Conservation (phyloP, 306 rosid genomes). For the Cucurbita ficifolia region DNA sequence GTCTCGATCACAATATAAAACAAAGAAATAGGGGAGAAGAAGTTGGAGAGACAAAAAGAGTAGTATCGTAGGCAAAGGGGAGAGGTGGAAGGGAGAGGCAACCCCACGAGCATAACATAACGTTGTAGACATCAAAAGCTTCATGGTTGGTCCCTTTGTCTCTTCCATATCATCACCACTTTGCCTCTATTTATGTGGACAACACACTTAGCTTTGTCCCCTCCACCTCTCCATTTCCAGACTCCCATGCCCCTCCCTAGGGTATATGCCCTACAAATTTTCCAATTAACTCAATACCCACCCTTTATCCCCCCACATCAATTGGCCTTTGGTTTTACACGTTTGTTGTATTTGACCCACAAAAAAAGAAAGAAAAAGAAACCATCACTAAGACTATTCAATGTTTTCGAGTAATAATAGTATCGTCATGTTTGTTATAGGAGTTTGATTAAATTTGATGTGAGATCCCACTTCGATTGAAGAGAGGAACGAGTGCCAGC, state of each 20-base stretch:
- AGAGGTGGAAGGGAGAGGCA: too few species aligned
- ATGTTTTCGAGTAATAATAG: too few species aligned
- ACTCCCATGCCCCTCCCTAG: not conserved
- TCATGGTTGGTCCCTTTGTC: constrained; percentile 2
- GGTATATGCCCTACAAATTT: not conserved
- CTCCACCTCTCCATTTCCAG: not conserved
- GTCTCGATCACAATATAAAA: too few species aligned
- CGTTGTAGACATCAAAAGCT: not conserved
- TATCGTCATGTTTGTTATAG: too few species aligned
- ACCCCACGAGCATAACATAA: not conserved
- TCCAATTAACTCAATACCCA: not conserved
- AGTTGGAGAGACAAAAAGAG: not conserved
- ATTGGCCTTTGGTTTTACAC: not conserved
- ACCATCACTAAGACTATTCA: too few species aligned
- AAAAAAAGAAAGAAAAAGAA: too few species aligned
- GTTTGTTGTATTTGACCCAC: not conserved
- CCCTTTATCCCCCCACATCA: not conserved
- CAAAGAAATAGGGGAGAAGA: too few species aligned
- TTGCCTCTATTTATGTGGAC: constrained; percentile 7
- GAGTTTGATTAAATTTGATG: too few species aligned
- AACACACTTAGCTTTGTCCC: not conserved
- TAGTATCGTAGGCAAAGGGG: too few species aligned
- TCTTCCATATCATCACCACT: not conserved
- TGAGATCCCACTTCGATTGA: too few species aligned
- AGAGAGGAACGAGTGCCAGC: too few species aligned